Evolutionary conservation across 441 rosid species (phyloP), one percentile per base, ranked within the genome.

Genomic region (Syzygium malaccense): DNA sequence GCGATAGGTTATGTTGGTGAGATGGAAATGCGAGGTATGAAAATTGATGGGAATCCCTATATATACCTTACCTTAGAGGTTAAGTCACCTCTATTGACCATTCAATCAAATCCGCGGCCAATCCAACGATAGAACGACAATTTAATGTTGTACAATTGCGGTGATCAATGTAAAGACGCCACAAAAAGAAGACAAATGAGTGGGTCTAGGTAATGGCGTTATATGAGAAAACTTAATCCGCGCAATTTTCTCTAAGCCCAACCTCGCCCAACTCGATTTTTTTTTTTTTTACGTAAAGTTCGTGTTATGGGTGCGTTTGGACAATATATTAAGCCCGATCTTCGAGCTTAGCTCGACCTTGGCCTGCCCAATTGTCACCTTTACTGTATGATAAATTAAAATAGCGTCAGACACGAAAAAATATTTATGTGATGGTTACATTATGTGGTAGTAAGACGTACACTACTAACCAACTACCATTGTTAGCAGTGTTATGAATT

Each of bases 391-490:
- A 30, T 30, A 30, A 30, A 30, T n/a, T 64, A 64, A 64, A 30
- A 37, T 64, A 30, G 30, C 15, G 37, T 64, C 20, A 15, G 7
- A 7, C 71, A 64, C 71, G 0, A 30, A 10, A 64, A 64, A 30
- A 30, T 1, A 14, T n/a, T 64, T 64, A 15, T 15, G 17, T 30
- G 11, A 8, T 4, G 4, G 18, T 64, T 4, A 30, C 37, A 15
- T 20, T 19, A 30, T 4, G 4, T 15, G 23, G 1, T 7, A 64
- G 37, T 7, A 19, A 62, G 18, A 62, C 15, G 13, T 62, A 15
- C 14, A 14, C 5, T 62, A 62, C 30, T 0, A 2, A 64, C 0
- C 23, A 7, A 64, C 3, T 32, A 30, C 7, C 20, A n/a, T 64
- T 64, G 2, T n/a, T 15, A 55, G 48, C 3, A 2, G 20, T 3